A percentile compares a stretch with the other conserved stretches of the same genome.
Evolutionary conservation across 2,329 filamentous ascomycete genomes (phyloP).

Genomic region (Cyclaneusma minus): DNA sequence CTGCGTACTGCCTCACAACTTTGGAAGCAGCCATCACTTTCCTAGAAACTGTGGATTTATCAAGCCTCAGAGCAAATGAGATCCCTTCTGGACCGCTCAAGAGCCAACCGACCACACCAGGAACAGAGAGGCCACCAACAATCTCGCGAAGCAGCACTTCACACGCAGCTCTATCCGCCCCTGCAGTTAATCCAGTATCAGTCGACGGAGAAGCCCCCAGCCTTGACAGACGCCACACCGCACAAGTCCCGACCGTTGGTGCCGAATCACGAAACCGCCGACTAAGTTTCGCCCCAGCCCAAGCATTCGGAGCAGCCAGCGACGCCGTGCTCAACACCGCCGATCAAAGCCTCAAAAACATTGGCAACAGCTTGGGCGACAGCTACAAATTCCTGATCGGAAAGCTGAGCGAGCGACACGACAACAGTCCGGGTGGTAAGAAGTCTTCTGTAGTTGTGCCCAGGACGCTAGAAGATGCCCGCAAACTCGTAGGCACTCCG

Average conservation of each 20-base stretch:
- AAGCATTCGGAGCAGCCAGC: slow-evolving; percentile 65
- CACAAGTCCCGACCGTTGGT: slow-evolving; percentile 7
- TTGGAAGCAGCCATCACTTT: slow-evolving; percentile 91
- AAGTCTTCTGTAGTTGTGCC: slow-evolving; percentile 47
- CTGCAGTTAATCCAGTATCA: slow-evolving; percentile 10
- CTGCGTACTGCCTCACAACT: slow-evolving; percentile 91
- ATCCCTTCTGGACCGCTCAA: slow-evolving; percentile 52
- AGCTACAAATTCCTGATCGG: slow-evolving; percentile 91
- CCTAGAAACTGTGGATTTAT: slow-evolving; percentile 85
- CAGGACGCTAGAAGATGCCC: slow-evolving; percentile 83
- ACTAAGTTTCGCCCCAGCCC: slow-evolving; percentile 69
- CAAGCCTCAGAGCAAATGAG: slow-evolving; percentile 73
- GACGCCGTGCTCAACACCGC: slow-evolving; percentile 78
- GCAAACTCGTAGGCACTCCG: slow-evolving; percentile 70
- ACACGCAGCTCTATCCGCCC: slow-evolving; percentile 3
- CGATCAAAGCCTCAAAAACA: slow-evolving; percentile 83
- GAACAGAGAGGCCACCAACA: slow-evolving; percentile 8
- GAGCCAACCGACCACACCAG: slow-evolving; percentile 31
- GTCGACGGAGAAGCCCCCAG: too few species aligned
- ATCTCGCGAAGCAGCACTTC: not conserved
- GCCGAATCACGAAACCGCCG: slow-evolving; percentile 52
- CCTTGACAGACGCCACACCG: slow-evolving; percentile 1
- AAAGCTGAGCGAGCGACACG: slow-evolving; percentile 60
- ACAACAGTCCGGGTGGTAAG: slow-evolving; percentile 24
- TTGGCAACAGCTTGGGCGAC: slow-evolving; percentile 76